Evolutionary conservation across 345 rosid species (phyloP), one percentile per base, ranked within the genome.

Genomic region (Rhodomyrtus tomentosa): DNA sequence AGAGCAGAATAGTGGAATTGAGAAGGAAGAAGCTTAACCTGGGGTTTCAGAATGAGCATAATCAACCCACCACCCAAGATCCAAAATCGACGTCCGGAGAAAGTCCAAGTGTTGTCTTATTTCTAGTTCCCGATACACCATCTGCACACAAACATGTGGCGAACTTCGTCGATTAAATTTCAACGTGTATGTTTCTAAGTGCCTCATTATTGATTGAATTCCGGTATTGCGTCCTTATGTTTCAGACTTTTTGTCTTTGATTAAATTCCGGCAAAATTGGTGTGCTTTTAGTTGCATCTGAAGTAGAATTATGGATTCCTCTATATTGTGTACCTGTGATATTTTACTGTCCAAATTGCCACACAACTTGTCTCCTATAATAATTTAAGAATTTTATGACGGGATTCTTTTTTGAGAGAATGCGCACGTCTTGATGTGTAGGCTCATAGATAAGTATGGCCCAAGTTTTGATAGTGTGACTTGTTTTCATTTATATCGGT

Each of bases 41-140:
- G 94, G 92, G 84, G 93, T 42, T 87, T 96, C 98, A 0, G 98
- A 98, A 86, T 93, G 90, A 81, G 93, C 94, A 89, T 90, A 96
- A 88, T 95, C 98, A 51, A 97, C 99, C 87, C 91, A 92, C 99
- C 98, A 96, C 18, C 94, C 95, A 87, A 96, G n/a, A 95, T 80
- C 98, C 94, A 12, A 96, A 87, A 92, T 96, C 50, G 81, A 93
- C 42, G 82, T 96, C 96, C 84, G 96, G 96, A 90, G 83, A 92
- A 86, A 93, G 82, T 59, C 96, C 96, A 80, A 93, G 89, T 2
- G 94, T 87, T 49, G 96, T 94, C 91, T 94, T 94, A 88, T 94
- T 95, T 85, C 87, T 91, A 40, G 94, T 91, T 53, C 93, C 89
- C 45, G 98, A 93, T 42, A 94, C 48, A 73, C 95, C 95, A 84